These are phyloP conservation scores for Pachysandra terminalis DNA, from an alignment of 164 flowering plant species.

Conservation along the genomic window DNA sequence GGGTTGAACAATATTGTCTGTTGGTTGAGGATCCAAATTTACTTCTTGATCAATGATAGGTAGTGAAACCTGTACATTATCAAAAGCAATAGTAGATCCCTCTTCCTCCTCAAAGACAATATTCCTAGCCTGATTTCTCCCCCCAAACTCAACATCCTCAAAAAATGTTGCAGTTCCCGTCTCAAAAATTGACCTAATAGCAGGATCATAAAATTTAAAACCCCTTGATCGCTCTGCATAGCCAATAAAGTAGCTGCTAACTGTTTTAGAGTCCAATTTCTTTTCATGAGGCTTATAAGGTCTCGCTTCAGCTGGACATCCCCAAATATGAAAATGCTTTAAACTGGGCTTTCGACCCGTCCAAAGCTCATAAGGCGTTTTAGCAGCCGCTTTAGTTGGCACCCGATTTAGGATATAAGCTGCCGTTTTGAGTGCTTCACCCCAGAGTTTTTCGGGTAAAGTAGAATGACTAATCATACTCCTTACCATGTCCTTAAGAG, in stretches of 20 bases:
- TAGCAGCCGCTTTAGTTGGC: not conserved
- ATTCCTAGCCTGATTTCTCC: not conserved
- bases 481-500: too few species aligned
- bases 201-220: not conserved
- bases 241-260: not conserved
- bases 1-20: too few species aligned
- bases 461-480: too few species aligned
- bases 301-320: not conserved
- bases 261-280: not conserved
- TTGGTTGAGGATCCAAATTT: too few species aligned
- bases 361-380: conserved; percentile 8
- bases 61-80: too few species aligned
- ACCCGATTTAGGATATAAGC: too few species aligned
- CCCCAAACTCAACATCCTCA: conserved; percentile 1
- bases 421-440: too few species aligned
- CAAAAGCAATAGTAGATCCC: too few species aligned
- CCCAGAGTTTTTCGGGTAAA: conserved; percentile 3
- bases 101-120: conserved; percentile 7
- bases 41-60: not conserved
- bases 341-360: conserved; percentile 1
- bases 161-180: not conserved
- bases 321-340: not conserved
- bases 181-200: not conserved
- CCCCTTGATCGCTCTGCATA: not conserved
- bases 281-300: not conserved